A percentile compares a stretch with the other conserved stretches of the same genome.
phyloP scores from a whole-genome alignment of 768 basidiomycete species.

The Macrocybe gigantea region DNA sequence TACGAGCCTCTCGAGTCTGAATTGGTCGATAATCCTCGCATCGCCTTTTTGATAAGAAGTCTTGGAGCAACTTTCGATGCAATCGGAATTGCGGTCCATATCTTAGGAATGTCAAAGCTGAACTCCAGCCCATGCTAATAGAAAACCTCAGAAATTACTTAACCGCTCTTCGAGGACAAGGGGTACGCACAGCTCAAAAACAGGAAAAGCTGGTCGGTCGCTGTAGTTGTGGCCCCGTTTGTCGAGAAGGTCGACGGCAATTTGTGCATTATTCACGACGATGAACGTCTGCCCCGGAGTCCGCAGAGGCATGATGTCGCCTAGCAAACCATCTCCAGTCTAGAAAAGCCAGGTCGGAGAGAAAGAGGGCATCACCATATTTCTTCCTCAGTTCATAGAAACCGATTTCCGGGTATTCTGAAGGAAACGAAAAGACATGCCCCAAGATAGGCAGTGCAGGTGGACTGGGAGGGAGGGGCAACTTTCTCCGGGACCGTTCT shows the following conservation, averaged over 20 bases:
- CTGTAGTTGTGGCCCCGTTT: constrained; percentile 31
- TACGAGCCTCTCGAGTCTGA: constrained; percentile 1
- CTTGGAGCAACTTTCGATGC: constrained; percentile 20
- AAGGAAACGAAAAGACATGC: constrained; percentile 24
- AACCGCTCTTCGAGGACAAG: neutral
- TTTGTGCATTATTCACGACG: constrained; percentile 26
- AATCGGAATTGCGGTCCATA: constrained; percentile 19
- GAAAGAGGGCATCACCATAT: constrained; percentile 18
- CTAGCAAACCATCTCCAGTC: constrained; percentile 2
- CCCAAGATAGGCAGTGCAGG: constrained; percentile 29
- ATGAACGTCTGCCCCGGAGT: constrained; percentile 15
- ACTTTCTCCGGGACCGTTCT: too few relatives aligned
- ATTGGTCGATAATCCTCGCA: constrained; percentile 2
- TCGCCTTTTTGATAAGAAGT: constrained; percentile 11
- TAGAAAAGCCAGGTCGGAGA: neutral
- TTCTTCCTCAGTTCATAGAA: constrained; percentile 22
- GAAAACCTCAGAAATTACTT: neutral
- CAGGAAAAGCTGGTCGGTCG: constrained; percentile 19
- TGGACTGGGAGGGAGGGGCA: constrained; percentile 22
- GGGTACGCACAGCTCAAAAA: constrained; percentile 10
- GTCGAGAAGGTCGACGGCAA: constrained; percentile 35
- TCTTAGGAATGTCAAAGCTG: constrained; percentile 1
- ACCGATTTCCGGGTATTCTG: constrained; percentile 12
- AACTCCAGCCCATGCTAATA: neutral
- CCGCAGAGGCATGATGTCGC: constrained; percentile 13